Evolutionary conservation across 345 rosid species (phyloP).

Genomic region (Gynandropsis gynandra): DNA sequence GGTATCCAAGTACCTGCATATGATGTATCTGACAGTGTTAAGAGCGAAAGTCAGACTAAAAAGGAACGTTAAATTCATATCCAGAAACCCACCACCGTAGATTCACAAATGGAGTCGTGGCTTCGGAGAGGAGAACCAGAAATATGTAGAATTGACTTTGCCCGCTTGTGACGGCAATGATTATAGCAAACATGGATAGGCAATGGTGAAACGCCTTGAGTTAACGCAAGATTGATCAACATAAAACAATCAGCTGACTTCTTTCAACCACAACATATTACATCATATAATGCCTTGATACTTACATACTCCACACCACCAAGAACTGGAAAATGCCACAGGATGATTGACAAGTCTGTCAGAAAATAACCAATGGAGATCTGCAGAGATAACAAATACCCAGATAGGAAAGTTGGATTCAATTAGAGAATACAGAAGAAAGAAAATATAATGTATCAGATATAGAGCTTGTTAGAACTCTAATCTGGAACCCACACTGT

Average conservation of each 20-base stretch:
- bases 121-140: constrained; percentile 71
- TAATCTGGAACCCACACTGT: not conserved
- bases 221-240: not conserved
- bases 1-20: constrained; percentile 67
- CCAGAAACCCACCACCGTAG: constrained; percentile 57
- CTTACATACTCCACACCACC: constrained; percentile 85
- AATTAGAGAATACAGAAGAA: not conserved
- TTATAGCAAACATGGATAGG: constrained; percentile 59
- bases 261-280: not conserved
- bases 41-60: constrained; percentile 1
- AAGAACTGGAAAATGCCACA: constrained; percentile 65
- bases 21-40: not conserved
- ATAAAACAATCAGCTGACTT: not conserved
- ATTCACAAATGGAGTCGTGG: constrained; percentile 75
- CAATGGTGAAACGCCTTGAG: constrained; percentile 69
- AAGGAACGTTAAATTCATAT: constrained; percentile 3
- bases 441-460: not conserved
- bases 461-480: not conserved
- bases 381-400: constrained; percentile 25
- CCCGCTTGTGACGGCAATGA: constrained; percentile 61
- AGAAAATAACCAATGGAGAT: constrained; percentile 74
- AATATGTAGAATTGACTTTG: constrained; percentile 73
- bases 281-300: constrained; percentile 12
- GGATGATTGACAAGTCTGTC: constrained; percentile 65
- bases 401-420: not conserved